phyloP scores from a whole-genome alignment of 306 rosid genomes.

The Sechiopsis laciniata region DNA sequence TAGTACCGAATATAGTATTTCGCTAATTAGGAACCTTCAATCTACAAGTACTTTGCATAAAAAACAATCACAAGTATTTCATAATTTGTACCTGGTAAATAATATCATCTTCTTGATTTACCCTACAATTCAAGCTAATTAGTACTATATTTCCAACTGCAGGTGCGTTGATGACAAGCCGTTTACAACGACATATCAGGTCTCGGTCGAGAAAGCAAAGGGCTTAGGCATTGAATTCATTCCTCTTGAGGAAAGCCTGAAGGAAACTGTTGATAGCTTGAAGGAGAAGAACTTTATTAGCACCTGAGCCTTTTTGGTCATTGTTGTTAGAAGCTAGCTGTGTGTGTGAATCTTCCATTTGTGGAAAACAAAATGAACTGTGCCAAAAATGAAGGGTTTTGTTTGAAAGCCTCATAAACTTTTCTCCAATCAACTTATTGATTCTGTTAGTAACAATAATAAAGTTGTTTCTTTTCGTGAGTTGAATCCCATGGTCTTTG shows the following conservation, averaged over 20 bases:
- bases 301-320: conserved; percentile 23
- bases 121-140: neutral
- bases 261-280: conserved; percentile 67
- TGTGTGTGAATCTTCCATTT: neutral
- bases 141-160: neutral
- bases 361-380: neutral
- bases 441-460: neutral
- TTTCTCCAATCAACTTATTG: neutral
- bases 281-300: conserved; percentile 44
- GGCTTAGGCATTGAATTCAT: conserved; percentile 59
- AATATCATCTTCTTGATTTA: neutral
- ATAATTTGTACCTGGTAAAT: neutral
- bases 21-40: neutral
- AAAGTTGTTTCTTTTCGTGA: too few species aligned
- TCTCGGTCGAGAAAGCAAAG: conserved; percentile 58
- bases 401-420: neutral
- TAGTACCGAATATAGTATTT: too few species aligned
- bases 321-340: neutral
- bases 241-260: conserved; percentile 48
- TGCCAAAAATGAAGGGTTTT: too few species aligned
- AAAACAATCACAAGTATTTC: neutral
- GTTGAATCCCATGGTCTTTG: too few species aligned
- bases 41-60: neutral
- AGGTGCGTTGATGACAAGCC: conserved; percentile 63
- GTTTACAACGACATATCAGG: conserved; percentile 36